Percentiles rank a stretch among this genome's conserved stretches.
Conservation (phyloP, 2,329 filamentous ascomycete genomes). For the Cytospora mali region DNA sequence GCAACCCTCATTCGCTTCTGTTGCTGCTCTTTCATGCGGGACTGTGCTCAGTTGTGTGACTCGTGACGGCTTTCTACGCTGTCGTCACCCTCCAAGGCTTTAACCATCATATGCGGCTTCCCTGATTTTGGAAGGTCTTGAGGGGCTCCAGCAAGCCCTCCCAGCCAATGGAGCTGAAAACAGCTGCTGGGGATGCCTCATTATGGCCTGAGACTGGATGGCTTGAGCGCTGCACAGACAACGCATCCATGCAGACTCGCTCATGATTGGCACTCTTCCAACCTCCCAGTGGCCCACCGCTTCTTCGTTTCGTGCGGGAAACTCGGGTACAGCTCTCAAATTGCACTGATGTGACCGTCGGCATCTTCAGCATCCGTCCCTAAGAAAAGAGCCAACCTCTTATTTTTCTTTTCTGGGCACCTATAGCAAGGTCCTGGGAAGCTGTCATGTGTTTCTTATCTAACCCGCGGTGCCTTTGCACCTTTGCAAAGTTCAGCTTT, state of each 20-base stretch:
- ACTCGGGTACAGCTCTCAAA: constrained; percentile 15
- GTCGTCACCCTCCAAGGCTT: constrained; percentile 31
- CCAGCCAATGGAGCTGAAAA: constrained; percentile 48
- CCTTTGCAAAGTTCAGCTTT: background rate
- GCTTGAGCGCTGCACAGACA: constrained; percentile 46
- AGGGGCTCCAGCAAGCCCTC: constrained; percentile 41
- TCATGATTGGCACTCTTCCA: constrained; percentile 19
- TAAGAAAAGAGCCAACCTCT: background rate
- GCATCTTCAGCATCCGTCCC: background rate
- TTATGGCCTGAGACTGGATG: constrained; percentile 20
- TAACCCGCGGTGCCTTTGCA: background rate
- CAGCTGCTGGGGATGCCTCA: constrained; percentile 10
- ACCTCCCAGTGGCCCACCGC: constrained; percentile 10
- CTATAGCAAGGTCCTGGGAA: background rate
- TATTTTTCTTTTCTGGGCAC: constrained; percentile 1
- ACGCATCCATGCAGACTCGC: constrained; percentile 42
- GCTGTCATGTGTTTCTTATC: background rate
- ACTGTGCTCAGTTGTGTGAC: background rate
- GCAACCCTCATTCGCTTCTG: constrained; percentile 44
- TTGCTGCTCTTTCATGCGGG: constrained; percentile 1
- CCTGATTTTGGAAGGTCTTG: constrained; percentile 42
- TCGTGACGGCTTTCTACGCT: constrained; percentile 30
- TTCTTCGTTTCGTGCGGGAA: constrained; percentile 19
- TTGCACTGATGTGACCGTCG: constrained; percentile 4
- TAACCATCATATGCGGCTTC: constrained; percentile 35